Base-by-base conservation (phyloP, 2,329 filamentous ascomycete genomes). In the Diaporthe ampelina region DNA sequence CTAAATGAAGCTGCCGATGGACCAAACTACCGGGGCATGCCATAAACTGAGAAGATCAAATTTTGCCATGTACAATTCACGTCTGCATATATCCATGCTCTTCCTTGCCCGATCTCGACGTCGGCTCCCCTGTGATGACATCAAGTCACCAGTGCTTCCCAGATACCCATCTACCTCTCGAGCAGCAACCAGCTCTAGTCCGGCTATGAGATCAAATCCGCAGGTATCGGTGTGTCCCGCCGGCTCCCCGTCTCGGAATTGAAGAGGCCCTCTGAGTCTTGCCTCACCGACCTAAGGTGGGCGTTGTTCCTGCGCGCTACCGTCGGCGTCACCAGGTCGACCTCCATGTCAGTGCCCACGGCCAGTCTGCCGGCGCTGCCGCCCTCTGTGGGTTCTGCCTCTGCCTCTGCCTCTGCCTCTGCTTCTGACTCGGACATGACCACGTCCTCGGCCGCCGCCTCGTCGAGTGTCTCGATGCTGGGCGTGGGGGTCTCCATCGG, bases 401-500 rank as follows among this genome's bases (percentile, higher is more conserved):
- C 74, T 88, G 67, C 32, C 63, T 79, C 74, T 88, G 67, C 32
- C 29, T 84, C 84, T 72, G 72, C 8, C 81, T 79, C 74, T 88
- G 67, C 32, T 29, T 75, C 74, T 6, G 74, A 75, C 35, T 72
- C 88, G n/a, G 86, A 88, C 85, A 88, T 88, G 59, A 88, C 86
- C 8, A 88, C 80, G 43, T 89, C 88, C 43, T 80, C 35, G 1
- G 48, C 80, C 1, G 56, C 80, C 0, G 32, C 58, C 73, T 24
- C 81, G 80, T 82, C 81, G 24, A 78, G 77, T 26, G 81, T 82
- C 74, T 87, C 86, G 17, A 85, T 81, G 77, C 83, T 87, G 13
- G 84, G 83, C 32, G 84, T 86, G 1, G 82, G 82, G 15, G 82
- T 80, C n/a, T 85, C 83, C 35, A 78, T 67, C 56, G 74, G 72